Evolutionary conservation across 2,329 filamentous ascomycete genomes (phyloP).

Genomic region (Allantophomopsis lycopodina): DNA sequence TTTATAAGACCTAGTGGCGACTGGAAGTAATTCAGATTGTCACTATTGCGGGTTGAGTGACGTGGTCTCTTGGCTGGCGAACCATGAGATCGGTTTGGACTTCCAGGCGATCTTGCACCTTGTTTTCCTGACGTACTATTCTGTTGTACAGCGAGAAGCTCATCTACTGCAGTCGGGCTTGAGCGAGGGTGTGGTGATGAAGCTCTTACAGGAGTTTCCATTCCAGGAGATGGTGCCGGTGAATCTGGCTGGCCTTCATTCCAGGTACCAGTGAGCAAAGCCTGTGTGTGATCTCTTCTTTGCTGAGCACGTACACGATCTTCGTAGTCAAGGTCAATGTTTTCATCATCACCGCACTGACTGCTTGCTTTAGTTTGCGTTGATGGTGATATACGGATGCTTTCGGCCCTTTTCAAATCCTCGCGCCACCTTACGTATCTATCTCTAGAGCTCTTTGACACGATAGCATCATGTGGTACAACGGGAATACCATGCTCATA

Average conservation of each 20-base stretch:
- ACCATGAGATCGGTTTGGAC: slow-evolving; percentile 1
- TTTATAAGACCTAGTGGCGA: slow-evolving; percentile 10
- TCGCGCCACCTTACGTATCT: slow-evolving; percentile 68
- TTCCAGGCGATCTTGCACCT: not conserved
- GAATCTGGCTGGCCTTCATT: slow-evolving; percentile 51
- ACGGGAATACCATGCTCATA: slow-evolving; percentile 61
- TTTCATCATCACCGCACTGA: slow-evolving; percentile 8
- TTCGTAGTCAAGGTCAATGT: slow-evolving; percentile 13
- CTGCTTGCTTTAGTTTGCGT: slow-evolving; percentile 13
- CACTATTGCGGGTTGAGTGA: slow-evolving; percentile 9
- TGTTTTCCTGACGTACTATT: not conserved
- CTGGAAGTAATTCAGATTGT: slow-evolving; percentile 11
- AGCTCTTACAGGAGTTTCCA: slow-evolving; percentile 1
- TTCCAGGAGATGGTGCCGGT: slow-evolving; percentile 21
- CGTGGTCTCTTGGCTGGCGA: slow-evolving; percentile 14
- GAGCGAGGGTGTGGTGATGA: not conserved
- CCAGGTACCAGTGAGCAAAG: slow-evolving; percentile 42
- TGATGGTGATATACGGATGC: slow-evolving; percentile 19
- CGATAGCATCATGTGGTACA: slow-evolving; percentile 59
- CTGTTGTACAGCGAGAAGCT: not conserved
- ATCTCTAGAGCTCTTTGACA: slow-evolving; percentile 68
- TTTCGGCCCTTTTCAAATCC: slow-evolving; percentile 53
- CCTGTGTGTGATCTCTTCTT: slow-evolving; percentile 33
- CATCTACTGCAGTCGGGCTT: not conserved
- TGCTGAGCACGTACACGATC: slow-evolving; percentile 15